Percentiles rank a stretch among this genome's conserved stretches.
Conservation (phyloP, 1,284 basidiomycete species). For the Tylopilus sp. region DNA sequence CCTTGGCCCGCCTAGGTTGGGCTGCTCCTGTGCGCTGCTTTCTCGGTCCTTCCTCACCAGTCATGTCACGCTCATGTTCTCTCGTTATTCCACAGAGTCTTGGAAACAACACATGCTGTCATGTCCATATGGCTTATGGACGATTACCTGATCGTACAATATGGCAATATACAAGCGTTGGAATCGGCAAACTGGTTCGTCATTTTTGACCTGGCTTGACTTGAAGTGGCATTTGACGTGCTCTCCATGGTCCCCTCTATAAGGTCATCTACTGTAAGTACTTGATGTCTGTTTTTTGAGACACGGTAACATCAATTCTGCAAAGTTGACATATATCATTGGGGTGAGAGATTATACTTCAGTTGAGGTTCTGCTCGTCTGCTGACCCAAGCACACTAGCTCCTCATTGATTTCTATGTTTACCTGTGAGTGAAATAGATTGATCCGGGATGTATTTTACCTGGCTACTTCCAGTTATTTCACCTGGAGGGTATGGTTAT, state of each 20-base stretch:
- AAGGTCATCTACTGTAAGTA: conserved; percentile 35
- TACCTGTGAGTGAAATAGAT: conserved; percentile 31
- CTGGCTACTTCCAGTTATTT: conserved; percentile 34
- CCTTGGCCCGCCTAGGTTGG: conserved; percentile 30
- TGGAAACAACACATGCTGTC: conserved; percentile 37
- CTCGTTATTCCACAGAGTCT: conserved; percentile 14
- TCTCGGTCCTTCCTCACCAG: not conserved
- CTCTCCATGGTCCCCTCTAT: not conserved
- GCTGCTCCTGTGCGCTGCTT: conserved; percentile 26
- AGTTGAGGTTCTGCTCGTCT: too few relatives aligned
- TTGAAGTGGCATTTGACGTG: not conserved
- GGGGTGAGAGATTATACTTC: conserved; percentile 32
- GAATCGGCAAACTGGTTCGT: conserved; percentile 33
- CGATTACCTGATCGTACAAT: conserved; percentile 32
- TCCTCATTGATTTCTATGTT: conserved; percentile 42
- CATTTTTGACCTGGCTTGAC: not conserved
- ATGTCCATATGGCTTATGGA: conserved; percentile 39
- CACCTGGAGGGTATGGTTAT: conserved; percentile 45
- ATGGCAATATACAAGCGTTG: conserved; percentile 19
- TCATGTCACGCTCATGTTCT: not conserved
- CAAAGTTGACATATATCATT: conserved; percentile 33
- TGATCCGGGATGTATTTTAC: not conserved
- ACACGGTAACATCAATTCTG: not conserved
- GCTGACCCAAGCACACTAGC: conserved; percentile 31
- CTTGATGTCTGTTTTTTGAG: not conserved